phyloP scores from a whole-genome alignment of 495 filamentous ascomycete species.

The Aspergillus funiculosus region DNA sequence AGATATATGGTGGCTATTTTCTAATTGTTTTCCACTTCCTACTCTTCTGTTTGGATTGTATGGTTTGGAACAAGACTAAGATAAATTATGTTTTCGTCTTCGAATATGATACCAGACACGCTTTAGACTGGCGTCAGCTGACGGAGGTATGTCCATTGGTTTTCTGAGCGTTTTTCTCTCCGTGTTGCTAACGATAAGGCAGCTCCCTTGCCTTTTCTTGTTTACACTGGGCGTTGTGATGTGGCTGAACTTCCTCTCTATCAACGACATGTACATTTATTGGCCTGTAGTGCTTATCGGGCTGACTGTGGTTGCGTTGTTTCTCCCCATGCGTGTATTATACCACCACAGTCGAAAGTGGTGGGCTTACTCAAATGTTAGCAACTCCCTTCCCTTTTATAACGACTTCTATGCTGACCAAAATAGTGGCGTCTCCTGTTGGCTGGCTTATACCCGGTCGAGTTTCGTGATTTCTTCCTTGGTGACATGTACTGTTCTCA shows the following conservation, averaged over 20 bases:
- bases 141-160: slow-evolving; percentile 49
- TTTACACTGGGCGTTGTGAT: slow-evolving; percentile 72
- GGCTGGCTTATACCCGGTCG: slow-evolving; percentile 84
- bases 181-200: slow-evolving; percentile 14
- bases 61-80: slow-evolving; percentile 72
- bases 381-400: slow-evolving; percentile 22
- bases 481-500: slow-evolving; percentile 97
- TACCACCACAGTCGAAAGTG: slow-evolving; percentile 75
- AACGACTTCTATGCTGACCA: slow-evolving; percentile 19
- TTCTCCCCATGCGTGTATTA: slow-evolving; percentile 66
- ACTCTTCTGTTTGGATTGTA: slow-evolving; percentile 72
- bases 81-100: slow-evolving; percentile 97
- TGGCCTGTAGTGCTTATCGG: slow-evolving; percentile 80
- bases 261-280: slow-evolving; percentile 69
- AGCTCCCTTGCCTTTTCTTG: slow-evolving; percentile 71
- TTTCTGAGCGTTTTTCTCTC: background rate
- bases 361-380: slow-evolving; percentile 78
- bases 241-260: slow-evolving; percentile 81
- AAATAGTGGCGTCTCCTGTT: slow-evolving; percentile 73
- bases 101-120: slow-evolving; percentile 82
- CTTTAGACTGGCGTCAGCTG: slow-evolving; percentile 83
- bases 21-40: slow-evolving; percentile 66
- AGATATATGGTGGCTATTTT: slow-evolving; percentile 86
- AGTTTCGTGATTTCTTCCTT: slow-evolving; percentile 95
- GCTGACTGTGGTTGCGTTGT: slow-evolving; percentile 58